phyloP scores from a whole-genome alignment of 495 filamentous ascomycete species.

The Tuber microsphaerosporum region DNA sequence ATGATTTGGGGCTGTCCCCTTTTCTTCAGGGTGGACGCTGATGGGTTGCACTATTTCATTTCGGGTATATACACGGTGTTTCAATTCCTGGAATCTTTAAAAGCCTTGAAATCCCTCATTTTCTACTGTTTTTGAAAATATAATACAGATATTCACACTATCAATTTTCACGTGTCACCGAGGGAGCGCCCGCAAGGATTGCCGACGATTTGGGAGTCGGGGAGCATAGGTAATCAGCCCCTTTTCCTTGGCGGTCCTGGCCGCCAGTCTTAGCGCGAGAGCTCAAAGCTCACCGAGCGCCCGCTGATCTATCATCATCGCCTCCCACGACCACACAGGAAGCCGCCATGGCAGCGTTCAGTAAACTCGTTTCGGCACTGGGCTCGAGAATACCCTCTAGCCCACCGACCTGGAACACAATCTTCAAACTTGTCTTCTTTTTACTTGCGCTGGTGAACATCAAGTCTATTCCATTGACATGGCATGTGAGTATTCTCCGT shows the following conservation, averaged over 20 bases:
- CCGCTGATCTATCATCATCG: neutral
- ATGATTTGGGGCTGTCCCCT: neutral
- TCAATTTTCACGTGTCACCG: neutral
- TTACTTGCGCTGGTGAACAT: slow-evolving; percentile 54
- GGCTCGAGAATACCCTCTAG: neutral
- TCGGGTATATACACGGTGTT: neutral
- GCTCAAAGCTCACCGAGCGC: neutral
- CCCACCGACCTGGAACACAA: slow-evolving; percentile 16
- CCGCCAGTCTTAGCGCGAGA: neutral
- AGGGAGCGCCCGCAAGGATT: neutral
- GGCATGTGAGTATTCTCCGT: slow-evolving; percentile 55
- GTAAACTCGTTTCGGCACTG: slow-evolving; percentile 17
- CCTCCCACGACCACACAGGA: neutral
- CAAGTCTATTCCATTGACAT: slow-evolving; percentile 68
- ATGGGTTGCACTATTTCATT: neutral
- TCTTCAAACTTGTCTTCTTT: slow-evolving; percentile 38
- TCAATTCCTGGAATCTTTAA: neutral
- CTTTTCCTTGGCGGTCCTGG: neutral
- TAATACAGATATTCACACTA: neutral
- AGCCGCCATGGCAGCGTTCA: slow-evolving; percentile 22
- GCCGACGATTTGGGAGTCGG: neutral
- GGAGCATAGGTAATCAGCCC: neutral
- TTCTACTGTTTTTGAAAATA: neutral
- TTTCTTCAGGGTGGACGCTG: too few relatives aligned
- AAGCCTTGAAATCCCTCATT: neutral